Evolutionary conservation across 495 filamentous ascomycete genomes (phyloP).

Genomic region (Penicillium atrosanguineum): DNA sequence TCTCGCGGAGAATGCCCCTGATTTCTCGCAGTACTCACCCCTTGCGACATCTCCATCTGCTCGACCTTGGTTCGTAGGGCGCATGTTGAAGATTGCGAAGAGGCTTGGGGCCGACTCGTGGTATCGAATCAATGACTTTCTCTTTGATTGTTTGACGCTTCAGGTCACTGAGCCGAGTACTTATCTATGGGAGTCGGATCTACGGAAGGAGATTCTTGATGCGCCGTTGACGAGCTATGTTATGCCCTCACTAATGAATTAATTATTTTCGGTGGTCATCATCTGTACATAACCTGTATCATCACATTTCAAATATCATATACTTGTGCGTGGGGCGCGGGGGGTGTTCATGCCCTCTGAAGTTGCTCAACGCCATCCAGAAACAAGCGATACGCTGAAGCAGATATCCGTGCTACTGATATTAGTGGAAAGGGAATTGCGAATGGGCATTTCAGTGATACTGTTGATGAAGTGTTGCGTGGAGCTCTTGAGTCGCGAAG

Average conservation of each 20-base stretch:
- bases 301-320: not conserved
- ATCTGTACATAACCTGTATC: not conserved
- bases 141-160: constrained; percentile 38
- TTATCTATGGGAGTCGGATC: constrained; percentile 28
- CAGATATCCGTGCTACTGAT: too few relatives aligned
- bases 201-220: constrained; percentile 36
- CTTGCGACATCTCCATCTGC: constrained; percentile 24
- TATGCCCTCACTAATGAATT: constrained; percentile 29
- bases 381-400: too few relatives aligned
- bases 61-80: constrained; percentile 40
- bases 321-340: not conserved
- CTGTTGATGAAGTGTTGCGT: too few relatives aligned
- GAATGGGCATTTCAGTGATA: too few relatives aligned
- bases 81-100: constrained; percentile 44
- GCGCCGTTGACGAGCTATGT: constrained; percentile 37
- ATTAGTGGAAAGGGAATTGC: too few relatives aligned
- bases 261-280: not conserved
- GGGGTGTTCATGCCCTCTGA: not conserved
- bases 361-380: constrained; percentile 24
- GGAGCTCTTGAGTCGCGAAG: too few relatives aligned
- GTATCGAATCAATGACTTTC: constrained; percentile 30
- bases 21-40: constrained; percentile 34
- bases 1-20: constrained; percentile 10
- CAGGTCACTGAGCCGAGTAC: constrained; percentile 18
- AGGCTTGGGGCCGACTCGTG: constrained; percentile 33